Conservation (phyloP, 2,329 filamentous ascomycete genomes). For the Epichloe aotearoae region DNA sequence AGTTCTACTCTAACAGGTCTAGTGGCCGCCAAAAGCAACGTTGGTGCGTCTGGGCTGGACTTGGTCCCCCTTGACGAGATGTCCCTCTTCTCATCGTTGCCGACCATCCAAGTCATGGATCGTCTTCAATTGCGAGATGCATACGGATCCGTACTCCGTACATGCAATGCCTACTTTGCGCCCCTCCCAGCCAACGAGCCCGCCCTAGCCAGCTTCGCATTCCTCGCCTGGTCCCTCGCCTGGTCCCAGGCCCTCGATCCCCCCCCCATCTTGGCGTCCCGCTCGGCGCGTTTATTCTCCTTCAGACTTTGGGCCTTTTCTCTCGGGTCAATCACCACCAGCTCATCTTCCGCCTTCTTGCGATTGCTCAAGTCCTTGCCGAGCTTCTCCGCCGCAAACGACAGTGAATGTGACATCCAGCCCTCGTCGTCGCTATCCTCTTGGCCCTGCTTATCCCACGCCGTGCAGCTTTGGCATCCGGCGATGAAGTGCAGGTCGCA, state of each 20-base stretch:
- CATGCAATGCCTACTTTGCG: constrained; percentile 29
- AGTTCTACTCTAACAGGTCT: too few relatives aligned
- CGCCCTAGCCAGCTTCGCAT: constrained; percentile 40
- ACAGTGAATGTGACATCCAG: constrained; percentile 80
- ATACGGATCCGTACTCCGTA: not conserved
- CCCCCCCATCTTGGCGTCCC: constrained; percentile 38
- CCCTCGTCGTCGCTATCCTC: constrained; percentile 49
- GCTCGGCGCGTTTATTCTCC: constrained; percentile 47
- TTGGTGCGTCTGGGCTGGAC: too few relatives aligned
- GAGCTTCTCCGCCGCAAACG: constrained; percentile 76
- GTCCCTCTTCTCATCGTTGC: too few relatives aligned
- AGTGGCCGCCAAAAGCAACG: too few relatives aligned
- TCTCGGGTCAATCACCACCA: constrained; percentile 85
- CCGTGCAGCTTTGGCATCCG: constrained; percentile 81
- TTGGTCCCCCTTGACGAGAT: too few relatives aligned
- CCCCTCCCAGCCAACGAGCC: constrained; percentile 45
- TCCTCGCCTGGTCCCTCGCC: constrained; percentile 32
- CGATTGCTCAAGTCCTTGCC: constrained; percentile 89
- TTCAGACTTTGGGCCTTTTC: constrained; percentile 65
- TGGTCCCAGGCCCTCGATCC: constrained; percentile 43
- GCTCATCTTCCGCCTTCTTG: constrained; percentile 77
- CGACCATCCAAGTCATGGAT: too few relatives aligned
- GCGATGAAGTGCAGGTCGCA: constrained; percentile 95
- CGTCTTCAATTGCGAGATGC: too few relatives aligned
- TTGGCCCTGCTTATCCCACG: constrained; percentile 59